Evolutionary conservation across 768 basidiomycete species (phyloP).

Genomic region (Naematelia aurantialba): DNA sequence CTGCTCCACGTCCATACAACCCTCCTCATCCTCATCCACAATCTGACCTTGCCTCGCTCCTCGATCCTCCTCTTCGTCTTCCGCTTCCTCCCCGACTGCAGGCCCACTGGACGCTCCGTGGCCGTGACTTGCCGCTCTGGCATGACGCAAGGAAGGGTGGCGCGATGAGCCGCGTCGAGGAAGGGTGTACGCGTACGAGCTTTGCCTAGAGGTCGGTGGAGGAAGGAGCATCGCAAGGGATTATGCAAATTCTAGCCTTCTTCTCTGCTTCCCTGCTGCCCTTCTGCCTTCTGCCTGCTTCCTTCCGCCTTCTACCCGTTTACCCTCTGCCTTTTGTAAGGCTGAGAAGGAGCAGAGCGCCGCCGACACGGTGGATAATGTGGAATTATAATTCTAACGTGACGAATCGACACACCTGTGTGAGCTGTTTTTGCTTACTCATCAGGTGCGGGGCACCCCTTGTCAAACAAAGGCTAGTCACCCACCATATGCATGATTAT

Average conservation of each 20-base stretch:
- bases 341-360: no score
- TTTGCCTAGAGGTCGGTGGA: slow-evolving; percentile 24
- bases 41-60: neutral
- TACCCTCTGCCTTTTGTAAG: no score
- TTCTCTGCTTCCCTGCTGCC: slow-evolving; percentile 67
- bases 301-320: no score
- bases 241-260: neutral
- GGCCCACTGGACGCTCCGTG: slow-evolving; percentile 5
- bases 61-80: slow-evolving; percentile 11
- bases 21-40: slow-evolving; percentile 10
- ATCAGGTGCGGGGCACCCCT: no score
- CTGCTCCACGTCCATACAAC: slow-evolving; percentile 1
- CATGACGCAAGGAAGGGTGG: neutral
- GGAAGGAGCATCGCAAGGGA: slow-evolving; percentile 21
- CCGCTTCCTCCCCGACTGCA: slow-evolving; percentile 10
- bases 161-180: slow-evolving; percentile 4
- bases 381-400: no score
- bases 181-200: slow-evolving; percentile 20
- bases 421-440: no score
- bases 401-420: no score
- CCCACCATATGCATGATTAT: no score
- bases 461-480: no score
- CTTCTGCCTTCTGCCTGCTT: no score
- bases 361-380: no score
- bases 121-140: no score